Conservation (phyloP, 768 basidiomycete genomes). For the Serendipita vermifera region DNA sequence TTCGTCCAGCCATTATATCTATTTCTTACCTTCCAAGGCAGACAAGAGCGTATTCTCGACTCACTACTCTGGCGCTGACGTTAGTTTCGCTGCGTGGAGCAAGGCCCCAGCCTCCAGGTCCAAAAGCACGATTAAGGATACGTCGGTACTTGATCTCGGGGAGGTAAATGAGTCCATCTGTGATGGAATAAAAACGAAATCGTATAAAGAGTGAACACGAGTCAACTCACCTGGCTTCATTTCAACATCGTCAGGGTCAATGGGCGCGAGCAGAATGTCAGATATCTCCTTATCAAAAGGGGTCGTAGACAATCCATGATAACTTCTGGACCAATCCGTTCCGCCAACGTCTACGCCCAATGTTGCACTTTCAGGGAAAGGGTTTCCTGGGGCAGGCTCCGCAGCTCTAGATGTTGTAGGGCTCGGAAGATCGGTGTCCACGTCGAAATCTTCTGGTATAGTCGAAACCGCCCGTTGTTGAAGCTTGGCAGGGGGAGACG, state of each 20-base stretch:
- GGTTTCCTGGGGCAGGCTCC: background rate
- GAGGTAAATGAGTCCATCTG: conserved; percentile 87
- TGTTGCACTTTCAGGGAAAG: background rate
- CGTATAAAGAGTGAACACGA: background rate
- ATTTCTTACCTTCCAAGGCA: conserved; percentile 70
- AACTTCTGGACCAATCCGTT: conserved; percentile 84
- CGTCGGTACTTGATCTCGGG: conserved; percentile 96
- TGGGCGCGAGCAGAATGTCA: conserved; percentile 56
- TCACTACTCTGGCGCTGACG: conserved; percentile 76
- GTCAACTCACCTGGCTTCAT: conserved; percentile 71
- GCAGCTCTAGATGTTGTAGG: background rate
- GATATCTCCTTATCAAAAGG: conserved; percentile 68
- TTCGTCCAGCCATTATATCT: background rate
- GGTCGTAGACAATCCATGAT: conserved; percentile 60
- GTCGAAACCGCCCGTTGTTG: background rate
- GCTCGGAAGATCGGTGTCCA: background rate
- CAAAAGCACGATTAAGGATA: conserved; percentile 83
- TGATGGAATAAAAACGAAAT: background rate
- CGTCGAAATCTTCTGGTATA: conserved; percentile 6
- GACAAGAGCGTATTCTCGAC: conserved; percentile 87
- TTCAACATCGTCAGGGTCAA: conserved; percentile 73
- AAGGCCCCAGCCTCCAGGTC: conserved; percentile 94
- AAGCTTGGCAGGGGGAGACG: background rate
- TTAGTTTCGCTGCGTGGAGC: conserved; percentile 89
- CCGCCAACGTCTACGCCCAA: background rate